Conservation (phyloP, 768 basidiomycete species). For the Lactarius evosmus region DNA sequence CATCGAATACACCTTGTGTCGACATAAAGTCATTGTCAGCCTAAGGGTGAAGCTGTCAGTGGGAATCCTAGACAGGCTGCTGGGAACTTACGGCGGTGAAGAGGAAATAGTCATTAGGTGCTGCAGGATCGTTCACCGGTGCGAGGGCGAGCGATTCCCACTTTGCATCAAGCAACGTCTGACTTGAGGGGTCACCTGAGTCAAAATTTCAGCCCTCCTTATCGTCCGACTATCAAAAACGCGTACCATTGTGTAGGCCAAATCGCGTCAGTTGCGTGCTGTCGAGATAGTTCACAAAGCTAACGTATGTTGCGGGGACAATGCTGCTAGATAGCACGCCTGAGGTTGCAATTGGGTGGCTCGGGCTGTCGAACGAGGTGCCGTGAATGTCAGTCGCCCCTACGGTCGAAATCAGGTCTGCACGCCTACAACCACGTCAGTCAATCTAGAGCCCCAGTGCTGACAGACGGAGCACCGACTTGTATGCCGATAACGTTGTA, state of each 20-base stretch:
- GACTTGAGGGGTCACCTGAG: constrained; percentile 47
- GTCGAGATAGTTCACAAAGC: constrained; percentile 57
- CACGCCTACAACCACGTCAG: constrained; percentile 40
- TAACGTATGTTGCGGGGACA: constrained; percentile 50
- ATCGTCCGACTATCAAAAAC: background rate
- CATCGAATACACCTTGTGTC: constrained; percentile 49
- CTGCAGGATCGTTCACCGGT: constrained; percentile 46
- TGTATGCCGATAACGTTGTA: constrained; percentile 49
- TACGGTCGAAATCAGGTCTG: constrained; percentile 55
- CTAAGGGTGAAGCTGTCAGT: constrained; percentile 30
- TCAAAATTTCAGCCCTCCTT: constrained; percentile 4
- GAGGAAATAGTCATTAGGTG: constrained; percentile 66
- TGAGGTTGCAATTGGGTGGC: constrained; percentile 47
- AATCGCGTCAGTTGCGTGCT: constrained; percentile 53
- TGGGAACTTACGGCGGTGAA: constrained; percentile 48
- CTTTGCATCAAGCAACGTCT: constrained; percentile 58
- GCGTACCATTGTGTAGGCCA: constrained; percentile 58
- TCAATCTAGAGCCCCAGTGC: background rate
- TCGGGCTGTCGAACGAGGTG: constrained; percentile 52
- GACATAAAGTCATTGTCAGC: constrained; percentile 65
- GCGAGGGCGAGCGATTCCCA: constrained; percentile 67
- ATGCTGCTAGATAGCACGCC: constrained; percentile 48
- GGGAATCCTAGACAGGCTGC: background rate
- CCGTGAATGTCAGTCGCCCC: constrained; percentile 60
- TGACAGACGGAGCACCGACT: constrained; percentile 36